Conservation (phyloP, 441 rosid genomes). For the Viola pubescens region DNA sequence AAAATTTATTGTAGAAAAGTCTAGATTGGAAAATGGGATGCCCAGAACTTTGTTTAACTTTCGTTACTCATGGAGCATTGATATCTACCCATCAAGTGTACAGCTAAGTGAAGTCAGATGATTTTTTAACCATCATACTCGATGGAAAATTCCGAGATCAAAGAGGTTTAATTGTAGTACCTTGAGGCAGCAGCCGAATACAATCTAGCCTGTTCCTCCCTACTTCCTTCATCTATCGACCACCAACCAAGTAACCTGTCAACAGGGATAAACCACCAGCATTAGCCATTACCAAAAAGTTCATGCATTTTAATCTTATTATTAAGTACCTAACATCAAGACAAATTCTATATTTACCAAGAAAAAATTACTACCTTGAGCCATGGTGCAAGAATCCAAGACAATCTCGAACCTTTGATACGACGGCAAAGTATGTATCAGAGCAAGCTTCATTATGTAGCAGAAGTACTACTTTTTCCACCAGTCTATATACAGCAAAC, state of each 20-base stretch:
- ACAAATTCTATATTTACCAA: slow-evolving; percentile 9
- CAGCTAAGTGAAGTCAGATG: background rate
- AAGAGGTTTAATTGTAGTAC: slow-evolving; percentile 27
- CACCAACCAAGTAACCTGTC: slow-evolving; percentile 92
- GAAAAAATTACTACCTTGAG: slow-evolving; percentile 52
- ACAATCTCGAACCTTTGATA: slow-evolving; percentile 61
- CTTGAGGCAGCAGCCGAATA: slow-evolving; percentile 57
- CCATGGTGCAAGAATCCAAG: slow-evolving; percentile 81
- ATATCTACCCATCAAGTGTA: background rate
- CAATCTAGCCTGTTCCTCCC: slow-evolving; percentile 82
- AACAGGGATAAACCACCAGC: slow-evolving; percentile 15
- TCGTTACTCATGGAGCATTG: too few species aligned
- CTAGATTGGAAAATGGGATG: too few species aligned
- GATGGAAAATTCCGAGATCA: background rate
- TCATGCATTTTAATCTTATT: slow-evolving; percentile 3
- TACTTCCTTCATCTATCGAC: slow-evolving; percentile 94
- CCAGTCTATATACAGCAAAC: slow-evolving; percentile 54
- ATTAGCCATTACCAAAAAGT: background rate
- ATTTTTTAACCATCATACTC: background rate
- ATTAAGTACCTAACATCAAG: background rate
- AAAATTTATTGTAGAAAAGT: too few species aligned
- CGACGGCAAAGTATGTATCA: slow-evolving; percentile 44
- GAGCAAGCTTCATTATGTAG: slow-evolving; percentile 42
- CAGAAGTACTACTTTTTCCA: slow-evolving; percentile 59
- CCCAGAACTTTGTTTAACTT: too few species aligned